phyloP scores from a whole-genome alignment of 805 yeast species.

The Ogataea ramenticola region DNA sequence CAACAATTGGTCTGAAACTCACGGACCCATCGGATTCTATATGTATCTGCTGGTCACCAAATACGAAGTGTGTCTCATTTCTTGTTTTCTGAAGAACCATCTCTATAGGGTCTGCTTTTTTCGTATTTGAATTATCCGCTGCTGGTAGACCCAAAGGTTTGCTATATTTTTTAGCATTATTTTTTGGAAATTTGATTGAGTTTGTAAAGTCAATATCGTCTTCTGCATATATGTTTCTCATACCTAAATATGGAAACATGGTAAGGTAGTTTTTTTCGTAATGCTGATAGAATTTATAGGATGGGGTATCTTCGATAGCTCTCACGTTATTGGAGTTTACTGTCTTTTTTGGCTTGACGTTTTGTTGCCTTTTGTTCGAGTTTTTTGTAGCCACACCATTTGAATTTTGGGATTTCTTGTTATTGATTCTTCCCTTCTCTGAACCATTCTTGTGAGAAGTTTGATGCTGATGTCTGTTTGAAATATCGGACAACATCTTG shows the following conservation, averaged over 20 bases:
- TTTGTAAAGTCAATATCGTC: slow-evolving; percentile 15
- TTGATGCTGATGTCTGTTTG: not conserved
- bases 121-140: not conserved
- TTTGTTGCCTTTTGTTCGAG: not conserved
- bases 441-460: not conserved
- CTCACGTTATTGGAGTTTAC: not conserved
- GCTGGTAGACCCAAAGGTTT: slow-evolving; percentile 4
- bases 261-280: slow-evolving; percentile 2
- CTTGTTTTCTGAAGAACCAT: slow-evolving; percentile 3
- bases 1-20: slow-evolving; percentile 1
- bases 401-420: not conserved
- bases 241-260: slow-evolving; percentile 12
- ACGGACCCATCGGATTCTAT: slow-evolving; percentile 5
- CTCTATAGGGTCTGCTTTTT: slow-evolving; percentile 5
- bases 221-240: slow-evolving; percentile 4
- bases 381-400: not conserved
- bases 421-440: not conserved
- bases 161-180: slow-evolving; percentile 8
- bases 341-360: not conserved
- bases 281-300: slow-evolving; percentile 3
- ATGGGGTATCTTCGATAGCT: slow-evolving; percentile 11
- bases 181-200: slow-evolving; percentile 1
- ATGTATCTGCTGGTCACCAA: slow-evolving; percentile 8
- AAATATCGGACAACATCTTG: slow-evolving; percentile 4
- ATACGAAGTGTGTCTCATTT: slow-evolving; percentile 2